Evolutionary conservation across 495 filamentous ascomycete species (phyloP).

Genomic region (Copromyces sp.): DNA sequence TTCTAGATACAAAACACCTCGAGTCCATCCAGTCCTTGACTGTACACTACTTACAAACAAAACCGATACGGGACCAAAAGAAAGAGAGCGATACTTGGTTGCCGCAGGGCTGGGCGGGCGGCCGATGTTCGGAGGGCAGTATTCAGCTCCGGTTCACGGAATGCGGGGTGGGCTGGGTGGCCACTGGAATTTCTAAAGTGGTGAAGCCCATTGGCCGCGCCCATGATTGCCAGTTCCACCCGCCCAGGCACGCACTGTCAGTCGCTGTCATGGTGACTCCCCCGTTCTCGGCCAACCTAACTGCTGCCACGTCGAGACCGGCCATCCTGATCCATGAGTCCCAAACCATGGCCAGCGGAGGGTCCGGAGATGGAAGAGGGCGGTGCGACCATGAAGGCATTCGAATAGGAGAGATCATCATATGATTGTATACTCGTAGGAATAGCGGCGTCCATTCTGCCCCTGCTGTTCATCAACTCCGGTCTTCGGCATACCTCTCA

Average conservation of each 20-base stretch:
- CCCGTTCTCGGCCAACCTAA: background rate
- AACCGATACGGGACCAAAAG: background rate
- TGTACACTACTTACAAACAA: background rate
- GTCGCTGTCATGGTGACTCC: background rate
- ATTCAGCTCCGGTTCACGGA: slow-evolving; percentile 25
- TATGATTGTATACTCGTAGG: background rate
- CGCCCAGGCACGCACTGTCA: background rate
- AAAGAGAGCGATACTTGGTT: background rate
- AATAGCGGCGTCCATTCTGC: background rate
- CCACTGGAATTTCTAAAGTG: slow-evolving; percentile 23
- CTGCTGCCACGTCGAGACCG: background rate
- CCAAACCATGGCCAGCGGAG: background rate
- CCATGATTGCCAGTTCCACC: background rate
- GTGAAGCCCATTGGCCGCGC: slow-evolving; percentile 15
- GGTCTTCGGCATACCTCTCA: background rate
- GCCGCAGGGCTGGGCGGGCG: background rate
- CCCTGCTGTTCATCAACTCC: background rate
- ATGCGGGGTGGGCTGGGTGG: slow-evolving; percentile 24
- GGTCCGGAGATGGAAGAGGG: background rate
- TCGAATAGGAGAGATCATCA: background rate
- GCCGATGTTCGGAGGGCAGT: slow-evolving; percentile 24
- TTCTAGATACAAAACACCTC: background rate
- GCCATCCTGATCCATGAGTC: background rate
- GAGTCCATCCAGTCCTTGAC: background rate
- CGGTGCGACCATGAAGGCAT: background rate